Conservation (phyloP, 495 filamentous ascomycete genomes). For the Pyrenula aspistea region DNA sequence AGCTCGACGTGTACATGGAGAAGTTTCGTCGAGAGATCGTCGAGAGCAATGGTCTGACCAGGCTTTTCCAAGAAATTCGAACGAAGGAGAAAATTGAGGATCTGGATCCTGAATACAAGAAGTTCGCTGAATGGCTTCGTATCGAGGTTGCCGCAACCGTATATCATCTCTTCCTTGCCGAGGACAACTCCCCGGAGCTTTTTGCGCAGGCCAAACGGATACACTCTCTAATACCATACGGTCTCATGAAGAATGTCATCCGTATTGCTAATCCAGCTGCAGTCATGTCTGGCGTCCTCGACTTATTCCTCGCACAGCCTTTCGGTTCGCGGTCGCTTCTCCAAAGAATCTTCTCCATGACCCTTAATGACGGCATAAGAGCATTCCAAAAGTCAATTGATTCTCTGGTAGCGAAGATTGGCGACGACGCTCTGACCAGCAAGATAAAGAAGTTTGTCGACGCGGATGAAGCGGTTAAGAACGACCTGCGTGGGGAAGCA, state of each 20-base stretch:
- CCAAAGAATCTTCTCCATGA: constrained; percentile 86
- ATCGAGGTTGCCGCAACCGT: constrained; percentile 96
- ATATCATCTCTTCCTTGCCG: constrained; percentile 93
- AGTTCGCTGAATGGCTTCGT: constrained; percentile 95
- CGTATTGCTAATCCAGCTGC: constrained; percentile 90
- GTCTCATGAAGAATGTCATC: constrained; percentile 88
- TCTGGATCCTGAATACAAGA: constrained; percentile 87
- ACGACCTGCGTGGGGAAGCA: constrained; percentile 61
- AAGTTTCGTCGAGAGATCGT: constrained; percentile 63
- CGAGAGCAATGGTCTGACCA: constrained; percentile 79
- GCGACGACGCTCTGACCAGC: constrained; percentile 62
- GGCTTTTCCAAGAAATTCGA: constrained; percentile 83
- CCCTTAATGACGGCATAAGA: constrained; percentile 79
- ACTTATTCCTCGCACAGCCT: constrained; percentile 90
- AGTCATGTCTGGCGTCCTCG: constrained; percentile 86
- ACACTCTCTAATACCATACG: constrained; percentile 87
- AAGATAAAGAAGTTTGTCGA: constrained; percentile 74
- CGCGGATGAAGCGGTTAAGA: constrained; percentile 60
- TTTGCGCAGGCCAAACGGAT: constrained; percentile 91
- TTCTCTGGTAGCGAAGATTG: constrained; percentile 57
- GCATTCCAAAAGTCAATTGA: constrained; percentile 78
- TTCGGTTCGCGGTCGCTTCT: constrained; percentile 82
- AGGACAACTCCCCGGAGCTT: constrained; percentile 92
- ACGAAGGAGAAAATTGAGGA: constrained; percentile 77
- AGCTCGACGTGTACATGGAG: constrained; percentile 97